Evolutionary conservation across 495 filamentous ascomycete genomes (phyloP).

Genomic region (Daldinia concentrica): DNA sequence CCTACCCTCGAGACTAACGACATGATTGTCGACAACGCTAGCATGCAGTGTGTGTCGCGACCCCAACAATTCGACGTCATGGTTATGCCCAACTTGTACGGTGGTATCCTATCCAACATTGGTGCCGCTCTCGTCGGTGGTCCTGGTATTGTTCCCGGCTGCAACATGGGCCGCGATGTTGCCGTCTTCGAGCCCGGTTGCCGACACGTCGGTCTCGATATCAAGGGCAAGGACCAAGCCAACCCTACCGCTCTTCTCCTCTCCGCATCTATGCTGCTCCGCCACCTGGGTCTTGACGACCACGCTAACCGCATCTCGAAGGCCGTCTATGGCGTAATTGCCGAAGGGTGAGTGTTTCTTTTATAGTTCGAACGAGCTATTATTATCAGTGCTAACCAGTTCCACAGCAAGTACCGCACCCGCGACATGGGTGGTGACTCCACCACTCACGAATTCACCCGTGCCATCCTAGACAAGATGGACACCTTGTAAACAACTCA

Average conservation of each 20-base stretch:
- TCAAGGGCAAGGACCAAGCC: slow-evolving; percentile 98
- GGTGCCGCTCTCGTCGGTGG: slow-evolving; percentile 98
- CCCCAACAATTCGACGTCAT: slow-evolving; percentile 99
- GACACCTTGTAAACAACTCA: slow-evolving; percentile 59
- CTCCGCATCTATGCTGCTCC: slow-evolving; percentile 93
- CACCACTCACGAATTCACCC: slow-evolving; percentile 93
- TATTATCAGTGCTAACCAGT: slow-evolving; percentile 43
- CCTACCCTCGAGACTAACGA: slow-evolving; percentile 93
- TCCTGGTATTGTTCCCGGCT: slow-evolving; percentile 95
- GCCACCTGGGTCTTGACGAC: slow-evolving; percentile 95
- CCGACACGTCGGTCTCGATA: slow-evolving; percentile 97
- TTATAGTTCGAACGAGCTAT: neutral
- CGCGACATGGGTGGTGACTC: slow-evolving; percentile 92
- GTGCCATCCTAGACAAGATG: slow-evolving; percentile 93
- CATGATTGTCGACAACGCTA: slow-evolving; percentile 99
- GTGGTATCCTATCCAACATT: slow-evolving; percentile 98
- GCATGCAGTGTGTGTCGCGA: slow-evolving; percentile 95
- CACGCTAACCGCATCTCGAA: slow-evolving; percentile 98
- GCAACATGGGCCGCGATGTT: slow-evolving; percentile 98
- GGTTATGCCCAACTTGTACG: slow-evolving; percentile 99
- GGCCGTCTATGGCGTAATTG: slow-evolving; percentile 95
- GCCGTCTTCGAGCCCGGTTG: slow-evolving; percentile 99
- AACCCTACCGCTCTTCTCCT: slow-evolving; percentile 97
- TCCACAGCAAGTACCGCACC: slow-evolving; percentile 77
- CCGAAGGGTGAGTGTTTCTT: slow-evolving; percentile 76